These are phyloP conservation scores for Helotiales sp. DNA, from an alignment of 2,329 filamentous ascomycete genomes.

Conservation along the genomic window DNA sequence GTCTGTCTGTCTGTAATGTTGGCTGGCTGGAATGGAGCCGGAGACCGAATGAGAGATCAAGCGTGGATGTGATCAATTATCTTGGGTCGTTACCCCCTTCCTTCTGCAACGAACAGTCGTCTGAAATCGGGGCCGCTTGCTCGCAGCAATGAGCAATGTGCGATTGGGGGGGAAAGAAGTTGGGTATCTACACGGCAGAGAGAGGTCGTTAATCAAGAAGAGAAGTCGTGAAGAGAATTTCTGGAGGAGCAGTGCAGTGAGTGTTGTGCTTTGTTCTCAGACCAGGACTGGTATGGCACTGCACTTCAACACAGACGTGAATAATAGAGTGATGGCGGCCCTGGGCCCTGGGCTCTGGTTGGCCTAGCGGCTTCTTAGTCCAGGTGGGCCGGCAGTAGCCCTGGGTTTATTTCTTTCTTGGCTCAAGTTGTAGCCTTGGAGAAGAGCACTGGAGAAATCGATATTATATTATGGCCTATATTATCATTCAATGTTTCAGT, in stretches of 20 bases:
- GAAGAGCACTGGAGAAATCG: not conserved
- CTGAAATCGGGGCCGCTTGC: slow-evolving; percentile 11
- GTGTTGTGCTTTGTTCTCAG: slow-evolving; percentile 21
- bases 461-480: too few species aligned
- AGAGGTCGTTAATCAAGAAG: not conserved
- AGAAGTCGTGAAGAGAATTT: not conserved
- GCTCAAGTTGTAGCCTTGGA: too few species aligned
- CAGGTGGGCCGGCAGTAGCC: slow-evolving; percentile 17
- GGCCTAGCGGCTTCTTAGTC: slow-evolving; percentile 15
- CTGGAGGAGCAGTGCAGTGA: not conserved
- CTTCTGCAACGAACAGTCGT: slow-evolving; percentile 30
- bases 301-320: slow-evolving; percentile 17
- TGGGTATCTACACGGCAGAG: slow-evolving; percentile 5
- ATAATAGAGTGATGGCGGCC: slow-evolving; percentile 9
- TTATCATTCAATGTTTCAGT: not conserved
- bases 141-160: slow-evolving; percentile 15
- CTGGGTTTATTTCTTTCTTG: too few species aligned
- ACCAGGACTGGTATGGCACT: not conserved
- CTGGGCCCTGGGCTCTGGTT: not conserved
- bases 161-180: not conserved
- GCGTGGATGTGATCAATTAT: not conserved
- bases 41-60: not conserved
- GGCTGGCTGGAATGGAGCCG: not conserved
- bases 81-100: slow-evolving; percentile 28
- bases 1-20: not conserved